Conservation (phyloP, 257 asterid genomes). For the Fraxinus anomala region DNA sequence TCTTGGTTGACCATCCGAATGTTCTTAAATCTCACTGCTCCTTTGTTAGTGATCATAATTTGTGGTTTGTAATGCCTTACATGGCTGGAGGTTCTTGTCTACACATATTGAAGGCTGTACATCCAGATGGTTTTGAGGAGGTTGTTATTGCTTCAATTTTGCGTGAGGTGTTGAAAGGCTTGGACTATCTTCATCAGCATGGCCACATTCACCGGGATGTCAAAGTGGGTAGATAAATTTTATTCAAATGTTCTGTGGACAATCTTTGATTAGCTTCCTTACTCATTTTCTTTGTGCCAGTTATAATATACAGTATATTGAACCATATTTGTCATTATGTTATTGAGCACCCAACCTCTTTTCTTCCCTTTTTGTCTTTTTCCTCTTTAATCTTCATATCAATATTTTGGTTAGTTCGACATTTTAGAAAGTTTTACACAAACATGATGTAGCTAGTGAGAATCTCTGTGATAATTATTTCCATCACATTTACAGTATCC, state of each 20-base stretch:
- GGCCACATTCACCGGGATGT: slow-evolving; percentile 98
- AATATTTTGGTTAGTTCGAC: neutral
- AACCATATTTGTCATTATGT: neutral
- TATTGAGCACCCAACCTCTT: neutral
- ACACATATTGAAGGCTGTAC: slow-evolving; percentile 80
- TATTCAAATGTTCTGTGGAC: slow-evolving; percentile 16
- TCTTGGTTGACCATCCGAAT: slow-evolving; percentile 90
- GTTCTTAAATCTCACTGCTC: slow-evolving; percentile 96
- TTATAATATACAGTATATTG: slow-evolving; percentile 4
- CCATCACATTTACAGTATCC: slow-evolving; percentile 9
- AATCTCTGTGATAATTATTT: neutral
- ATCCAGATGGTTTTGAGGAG: slow-evolving; percentile 97
- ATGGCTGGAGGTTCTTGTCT: slow-evolving; percentile 99
- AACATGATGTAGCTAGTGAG: slow-evolving; percentile 1
- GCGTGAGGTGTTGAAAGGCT: slow-evolving; percentile 87
- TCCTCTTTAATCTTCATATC: slow-evolving; percentile 1
- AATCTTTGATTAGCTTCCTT: slow-evolving; percentile 7
- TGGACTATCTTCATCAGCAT: slow-evolving; percentile 94
- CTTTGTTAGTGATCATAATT: slow-evolving; percentile 80
- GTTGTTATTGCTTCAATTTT: slow-evolving; percentile 86
- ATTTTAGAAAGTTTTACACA: neutral
- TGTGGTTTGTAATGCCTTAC: slow-evolving; percentile 98
- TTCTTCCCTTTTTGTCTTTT: neutral
- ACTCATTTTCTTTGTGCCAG: neutral
- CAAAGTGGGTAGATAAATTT: slow-evolving; percentile 58